Evolutionary conservation across 345 rosid species (phyloP).

Genomic region (Eucalyptus erythrocorys): DNA sequence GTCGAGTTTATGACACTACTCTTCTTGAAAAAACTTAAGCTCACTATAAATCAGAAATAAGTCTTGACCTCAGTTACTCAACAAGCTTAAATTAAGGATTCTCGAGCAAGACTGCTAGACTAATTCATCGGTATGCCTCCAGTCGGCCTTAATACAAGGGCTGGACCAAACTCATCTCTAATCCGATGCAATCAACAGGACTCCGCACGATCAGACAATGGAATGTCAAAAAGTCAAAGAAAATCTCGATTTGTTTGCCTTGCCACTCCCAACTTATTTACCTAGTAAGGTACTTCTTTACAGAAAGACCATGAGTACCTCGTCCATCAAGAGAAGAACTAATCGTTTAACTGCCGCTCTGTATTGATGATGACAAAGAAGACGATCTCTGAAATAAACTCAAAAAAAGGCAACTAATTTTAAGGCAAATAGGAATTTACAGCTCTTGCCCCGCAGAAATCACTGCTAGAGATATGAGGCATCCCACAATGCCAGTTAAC

Average conservation of each 20-base stretch:
- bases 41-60: background rate
- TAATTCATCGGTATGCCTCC: background rate
- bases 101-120: background rate
- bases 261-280: background rate
- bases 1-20: background rate
- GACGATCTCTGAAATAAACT: background rate
- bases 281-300: background rate
- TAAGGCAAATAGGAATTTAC: background rate
- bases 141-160: background rate
- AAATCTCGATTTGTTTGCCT: background rate
- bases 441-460: background rate
- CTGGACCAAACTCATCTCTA: background rate
- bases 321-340: background rate
- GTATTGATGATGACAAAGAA: background rate
- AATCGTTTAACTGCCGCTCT: background rate
- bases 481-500: background rate
- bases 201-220: background rate
- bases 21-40: background rate
- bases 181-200: background rate
- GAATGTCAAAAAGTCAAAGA: background rate
- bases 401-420: background rate
- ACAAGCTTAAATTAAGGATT: background rate
- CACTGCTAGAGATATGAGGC: background rate
- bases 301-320: background rate
- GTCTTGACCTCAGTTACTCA: background rate